Evolutionary conservation across 2,329 filamentous ascomycete species (phyloP).

Genomic region (Penicillium sp.): DNA sequence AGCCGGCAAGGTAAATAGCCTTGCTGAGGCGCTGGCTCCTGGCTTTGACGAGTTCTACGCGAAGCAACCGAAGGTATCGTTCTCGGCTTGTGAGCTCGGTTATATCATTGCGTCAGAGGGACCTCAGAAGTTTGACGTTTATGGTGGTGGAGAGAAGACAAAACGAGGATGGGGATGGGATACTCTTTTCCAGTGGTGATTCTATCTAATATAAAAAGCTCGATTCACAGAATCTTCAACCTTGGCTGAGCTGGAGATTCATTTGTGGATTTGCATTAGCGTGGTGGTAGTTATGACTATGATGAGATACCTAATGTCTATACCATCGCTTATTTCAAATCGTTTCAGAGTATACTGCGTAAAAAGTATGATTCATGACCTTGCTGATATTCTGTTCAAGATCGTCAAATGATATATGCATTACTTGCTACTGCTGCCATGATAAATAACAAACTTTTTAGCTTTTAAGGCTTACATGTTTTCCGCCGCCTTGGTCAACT

Average conservation of each 20-base stretch:
- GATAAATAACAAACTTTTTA: slow-evolving; percentile 10
- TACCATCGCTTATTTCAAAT: not conserved
- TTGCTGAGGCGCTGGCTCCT: slow-evolving; percentile 49
- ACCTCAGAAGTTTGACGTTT: slow-evolving; percentile 38
- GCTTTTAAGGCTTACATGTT: slow-evolving; percentile 21
- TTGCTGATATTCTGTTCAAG: not conserved
- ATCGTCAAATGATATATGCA: slow-evolving; percentile 10
- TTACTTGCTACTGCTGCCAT: slow-evolving; percentile 8
- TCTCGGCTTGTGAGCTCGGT: slow-evolving; percentile 52
- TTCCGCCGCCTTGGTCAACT: slow-evolving; percentile 37
- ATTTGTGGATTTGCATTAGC: not conserved
- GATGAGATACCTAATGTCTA: not conserved
- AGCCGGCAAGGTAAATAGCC: slow-evolving; percentile 47
- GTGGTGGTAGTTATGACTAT: not conserved
- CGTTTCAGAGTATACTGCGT: not conserved
- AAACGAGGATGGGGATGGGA: slow-evolving; percentile 5
- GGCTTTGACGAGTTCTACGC: slow-evolving; percentile 53
- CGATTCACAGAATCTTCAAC: not conserved
- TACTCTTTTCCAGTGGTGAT: slow-evolving; percentile 6
- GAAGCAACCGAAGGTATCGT: slow-evolving; percentile 50
- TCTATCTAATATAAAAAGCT: not conserved
- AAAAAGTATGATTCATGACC: not conserved
- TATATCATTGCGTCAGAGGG: slow-evolving; percentile 57
- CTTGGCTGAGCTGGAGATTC: not conserved
- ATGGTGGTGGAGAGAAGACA: slow-evolving; percentile 13